A percentile compares a stretch with the other conserved stretches of the same genome.
These are phyloP conservation scores for Exophiala alcalophila DNA, from an alignment of 2,329 filamentous ascomycete genomes.

Conservation along the genomic window DNA sequence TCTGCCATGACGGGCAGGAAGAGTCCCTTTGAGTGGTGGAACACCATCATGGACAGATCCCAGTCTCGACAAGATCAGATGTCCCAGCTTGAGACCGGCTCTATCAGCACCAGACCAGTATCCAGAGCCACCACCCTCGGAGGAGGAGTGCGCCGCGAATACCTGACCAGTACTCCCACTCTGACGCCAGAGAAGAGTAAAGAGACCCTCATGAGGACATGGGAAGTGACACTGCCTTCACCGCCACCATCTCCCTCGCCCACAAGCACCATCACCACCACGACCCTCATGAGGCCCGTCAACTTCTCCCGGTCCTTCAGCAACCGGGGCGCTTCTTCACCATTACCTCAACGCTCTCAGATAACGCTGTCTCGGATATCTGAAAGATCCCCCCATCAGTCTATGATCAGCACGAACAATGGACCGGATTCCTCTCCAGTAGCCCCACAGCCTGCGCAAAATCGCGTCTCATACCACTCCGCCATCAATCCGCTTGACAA, in stretches of 20 bases:
- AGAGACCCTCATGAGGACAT: slow-evolving; percentile 13
- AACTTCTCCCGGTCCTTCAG: slow-evolving; percentile 25
- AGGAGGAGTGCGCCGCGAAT: slow-evolving; percentile 15
- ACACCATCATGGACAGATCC: slow-evolving; percentile 27
- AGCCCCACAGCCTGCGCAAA: too few species aligned
- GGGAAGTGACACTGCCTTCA: slow-evolving; percentile 18
- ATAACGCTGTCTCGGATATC: slow-evolving; percentile 26
- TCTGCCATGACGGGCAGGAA: slow-evolving; percentile 26
- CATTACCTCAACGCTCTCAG: slow-evolving; percentile 22
- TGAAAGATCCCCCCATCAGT: slow-evolving; percentile 26
- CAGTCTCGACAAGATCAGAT: slow-evolving; percentile 24
- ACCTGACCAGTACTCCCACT: slow-evolving; percentile 9
- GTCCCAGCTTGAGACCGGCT: slow-evolving; percentile 24
- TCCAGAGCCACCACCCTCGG: slow-evolving; percentile 19
- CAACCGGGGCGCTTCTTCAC: slow-evolving; percentile 13
- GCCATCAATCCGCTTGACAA: slow-evolving; percentile 14
- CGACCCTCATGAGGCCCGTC: too few species aligned
- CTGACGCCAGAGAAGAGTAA: slow-evolving; percentile 22
- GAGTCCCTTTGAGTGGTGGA: slow-evolving; percentile 32
- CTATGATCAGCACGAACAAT: slow-evolving; percentile 21
- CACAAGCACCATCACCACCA: slow-evolving; percentile 8
- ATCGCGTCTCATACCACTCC: slow-evolving; percentile 11
- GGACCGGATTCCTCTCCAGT: slow-evolving; percentile 1
- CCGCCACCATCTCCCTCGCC: slow-evolving; percentile 15
- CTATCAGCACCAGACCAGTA: slow-evolving; percentile 12